phyloP scores from a whole-genome alignment of 305 asterid species.

The Plantago rigida region DNA sequence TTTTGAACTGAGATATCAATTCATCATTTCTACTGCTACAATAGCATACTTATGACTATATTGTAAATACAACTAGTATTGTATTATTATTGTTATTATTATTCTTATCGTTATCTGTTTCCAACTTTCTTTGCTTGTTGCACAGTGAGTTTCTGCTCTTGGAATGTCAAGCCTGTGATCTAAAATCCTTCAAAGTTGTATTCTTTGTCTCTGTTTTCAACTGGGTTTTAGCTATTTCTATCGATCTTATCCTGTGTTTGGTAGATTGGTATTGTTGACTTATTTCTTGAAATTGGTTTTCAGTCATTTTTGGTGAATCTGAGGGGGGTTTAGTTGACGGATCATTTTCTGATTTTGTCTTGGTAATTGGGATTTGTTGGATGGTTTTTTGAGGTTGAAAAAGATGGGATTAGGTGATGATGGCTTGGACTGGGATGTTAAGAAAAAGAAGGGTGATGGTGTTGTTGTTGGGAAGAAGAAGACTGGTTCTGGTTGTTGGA shows the following conservation, averaged over 20 bases:
- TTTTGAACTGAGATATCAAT: conserved; percentile 8
- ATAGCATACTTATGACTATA: not conserved
- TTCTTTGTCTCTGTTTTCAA: not conserved
- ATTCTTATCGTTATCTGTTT: conserved; percentile 8
- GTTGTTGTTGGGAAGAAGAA: conserved; percentile 29
- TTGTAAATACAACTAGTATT: no score
- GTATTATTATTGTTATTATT: not conserved
- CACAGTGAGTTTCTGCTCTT: conserved; percentile 8
- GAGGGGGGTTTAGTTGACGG: conserved; percentile 19
- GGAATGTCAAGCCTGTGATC: conserved; percentile 5
- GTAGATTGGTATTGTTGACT: not conserved
- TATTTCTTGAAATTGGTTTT: conserved; percentile 7
- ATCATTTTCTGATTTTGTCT: conserved; percentile 8
- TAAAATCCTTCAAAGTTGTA: not conserved
- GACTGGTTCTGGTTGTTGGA: conserved; percentile 37
- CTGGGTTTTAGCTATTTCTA: conserved; percentile 5
- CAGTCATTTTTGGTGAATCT: not conserved
- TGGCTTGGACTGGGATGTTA: conserved; percentile 39
- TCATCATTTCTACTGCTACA: not conserved
- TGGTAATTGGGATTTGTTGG: conserved; percentile 15
- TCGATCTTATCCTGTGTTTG: not conserved
- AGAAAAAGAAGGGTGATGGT: conserved; percentile 33
- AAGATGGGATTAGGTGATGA: conserved; percentile 46
- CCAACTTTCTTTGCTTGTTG: conserved; percentile 13
- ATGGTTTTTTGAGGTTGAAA: conserved; percentile 5